Evolutionary conservation across 352 stramenopile genomes (phyloP).

Genomic region (Pythium volutum): DNA sequence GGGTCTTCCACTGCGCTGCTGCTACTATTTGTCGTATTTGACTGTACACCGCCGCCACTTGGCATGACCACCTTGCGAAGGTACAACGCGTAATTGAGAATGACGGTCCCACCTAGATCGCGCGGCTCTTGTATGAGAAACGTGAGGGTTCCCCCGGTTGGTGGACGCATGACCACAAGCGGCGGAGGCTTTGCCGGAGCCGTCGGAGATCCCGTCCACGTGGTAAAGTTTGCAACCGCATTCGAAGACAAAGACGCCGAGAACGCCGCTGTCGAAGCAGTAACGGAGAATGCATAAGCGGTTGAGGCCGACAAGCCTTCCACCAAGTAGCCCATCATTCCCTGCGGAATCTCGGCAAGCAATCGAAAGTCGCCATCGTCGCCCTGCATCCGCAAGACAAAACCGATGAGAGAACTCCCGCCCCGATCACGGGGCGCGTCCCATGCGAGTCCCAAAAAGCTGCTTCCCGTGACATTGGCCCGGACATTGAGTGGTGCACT

Average conservation of each 20-base stretch:
- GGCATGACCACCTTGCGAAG: slow-evolving; percentile 14
- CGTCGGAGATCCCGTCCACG: slow-evolving; percentile 24
- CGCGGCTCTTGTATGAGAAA: slow-evolving; percentile 29
- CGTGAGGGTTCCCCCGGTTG: slow-evolving; percentile 32
- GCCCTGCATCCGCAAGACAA: slow-evolving; percentile 17
- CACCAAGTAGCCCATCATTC: slow-evolving; percentile 13
- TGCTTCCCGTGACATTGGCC: slow-evolving; percentile 9
- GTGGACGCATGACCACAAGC: not conserved
- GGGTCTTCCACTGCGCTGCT: not conserved
- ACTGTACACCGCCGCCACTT: too few species aligned
- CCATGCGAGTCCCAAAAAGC: slow-evolving; percentile 35
- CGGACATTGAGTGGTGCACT: slow-evolving; percentile 27
- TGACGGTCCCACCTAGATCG: slow-evolving; percentile 35
- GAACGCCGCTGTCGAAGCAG: slow-evolving; percentile 26
- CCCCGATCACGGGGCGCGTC: slow-evolving; percentile 33
- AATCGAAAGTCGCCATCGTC: slow-evolving; percentile 2
- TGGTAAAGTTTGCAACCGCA: slow-evolving; percentile 9
- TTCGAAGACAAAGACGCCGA: not conserved
- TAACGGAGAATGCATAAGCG: slow-evolving; percentile 33
- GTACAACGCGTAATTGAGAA: slow-evolving; percentile 38
- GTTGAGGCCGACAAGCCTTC: slow-evolving; percentile 35
- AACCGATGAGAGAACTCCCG: slow-evolving; percentile 30
- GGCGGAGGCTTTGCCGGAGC: slow-evolving; percentile 24
- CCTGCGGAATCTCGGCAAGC: not conserved
- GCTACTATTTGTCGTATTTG: not conserved